Evolutionary conservation across 2,329 filamentous ascomycete species (phyloP), one percentile per base, ranked within the genome.

Genomic region (Nectriaceae sp.): DNA sequence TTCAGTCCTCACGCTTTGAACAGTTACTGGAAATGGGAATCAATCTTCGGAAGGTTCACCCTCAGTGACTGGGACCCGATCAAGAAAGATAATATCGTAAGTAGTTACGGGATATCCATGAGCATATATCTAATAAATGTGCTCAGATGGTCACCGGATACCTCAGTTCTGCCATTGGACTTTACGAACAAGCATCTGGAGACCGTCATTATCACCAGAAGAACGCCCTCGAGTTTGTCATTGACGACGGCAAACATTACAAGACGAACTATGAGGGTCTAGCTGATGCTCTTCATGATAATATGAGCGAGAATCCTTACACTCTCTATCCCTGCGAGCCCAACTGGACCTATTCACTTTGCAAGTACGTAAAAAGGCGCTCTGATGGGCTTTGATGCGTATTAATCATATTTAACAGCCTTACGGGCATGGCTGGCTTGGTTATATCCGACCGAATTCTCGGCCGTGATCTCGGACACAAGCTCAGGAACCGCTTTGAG

Each of bases 21-120:
- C n/a, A 52, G 46, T 13, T 58, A 50, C 37, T 58, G 55, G 55
- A 58, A 58, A 40, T 61, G 57, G 57, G 57, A 61, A 50, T 49
- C 44, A 6, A 42, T 61, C 26, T 50, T 57, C 19, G 50, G 50
- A 21, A 42, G 16, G 11, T 52, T 52, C 26, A 52, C 42, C 13
- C 24, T 52, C 10, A 52, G 46, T 11, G 50, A 52, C 42, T 52
- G 40, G 42, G 39, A 52, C 24, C 50, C 50, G 4, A 52, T 52
- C 39, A 52, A 55, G 39, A 50, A 56, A 36, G 55, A 53, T 50
- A 54, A 56, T 41, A 58, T 54, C 15, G 47, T 53, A 21, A 42
- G 47, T 44, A 8, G 4, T 18, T 6, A 5, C 5, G 26, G 15
- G 8, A 2, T 3, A 2, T 38, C 11, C 10, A 21, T 18, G 3